These are phyloP conservation scores for Crithidia acanthocephali DNA, from an alignment of 208 protist genomes.

Conservation along the genomic window DNA sequence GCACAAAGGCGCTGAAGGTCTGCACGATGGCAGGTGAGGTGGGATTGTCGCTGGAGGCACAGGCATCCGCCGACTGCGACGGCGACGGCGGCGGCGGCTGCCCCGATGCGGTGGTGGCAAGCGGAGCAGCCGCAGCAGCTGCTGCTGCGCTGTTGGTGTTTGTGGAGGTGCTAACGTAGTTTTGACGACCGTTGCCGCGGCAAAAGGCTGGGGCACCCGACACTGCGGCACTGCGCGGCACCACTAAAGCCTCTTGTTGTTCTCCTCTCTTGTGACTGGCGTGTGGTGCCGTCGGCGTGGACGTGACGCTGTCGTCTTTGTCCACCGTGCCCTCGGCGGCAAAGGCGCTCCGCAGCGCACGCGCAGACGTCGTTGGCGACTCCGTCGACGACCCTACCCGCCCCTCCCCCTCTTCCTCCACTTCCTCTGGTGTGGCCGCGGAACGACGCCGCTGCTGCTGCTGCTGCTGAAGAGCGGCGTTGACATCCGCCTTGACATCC, in stretches of 20 bases:
- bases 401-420: not conserved
- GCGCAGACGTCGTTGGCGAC: not conserved
- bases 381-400: not conserved
- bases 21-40: slow-evolving; percentile 12
- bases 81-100: not conserved
- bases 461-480: not conserved
- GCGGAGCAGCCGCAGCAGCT: not conserved
- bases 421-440: not conserved
- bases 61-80: not conserved
- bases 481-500: slow-evolving; percentile 6
- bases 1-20: slow-evolving; percentile 28
- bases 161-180: no score
- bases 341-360: not conserved
- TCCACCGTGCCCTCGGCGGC: not conserved
- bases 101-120: not conserved
- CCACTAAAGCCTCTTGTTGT: not conserved
- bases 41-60: not conserved
- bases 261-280: not conserved
- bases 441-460: not conserved
- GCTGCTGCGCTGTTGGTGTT: not conserved
- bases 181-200: not conserved
- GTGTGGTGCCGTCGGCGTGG: not conserved
- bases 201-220: not conserved
- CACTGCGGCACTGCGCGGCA: no score
- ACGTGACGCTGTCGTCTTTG: not conserved